Conservation (phyloP, 306 rosid species). For the Cicer arietinum region DNA sequence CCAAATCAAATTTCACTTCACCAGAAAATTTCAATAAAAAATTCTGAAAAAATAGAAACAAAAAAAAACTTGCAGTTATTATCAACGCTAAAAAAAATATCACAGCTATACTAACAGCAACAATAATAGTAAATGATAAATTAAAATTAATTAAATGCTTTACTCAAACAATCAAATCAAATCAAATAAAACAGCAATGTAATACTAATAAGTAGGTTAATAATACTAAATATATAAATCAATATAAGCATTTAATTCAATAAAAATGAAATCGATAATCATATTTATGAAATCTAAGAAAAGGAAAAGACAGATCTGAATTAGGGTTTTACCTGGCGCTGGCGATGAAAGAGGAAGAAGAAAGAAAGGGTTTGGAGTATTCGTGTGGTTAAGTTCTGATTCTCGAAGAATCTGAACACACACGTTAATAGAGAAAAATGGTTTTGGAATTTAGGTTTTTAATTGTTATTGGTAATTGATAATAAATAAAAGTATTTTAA, state of each 20-base stretch:
- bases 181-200: background rate
- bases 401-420: background rate
- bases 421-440: background rate
- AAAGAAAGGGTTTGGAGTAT: background rate
- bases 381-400: constrained; percentile 3
- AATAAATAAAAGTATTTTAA: background rate
- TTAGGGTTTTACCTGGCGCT: constrained; percentile 13
- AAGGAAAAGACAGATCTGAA: background rate
- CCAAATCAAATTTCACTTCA: constrained; percentile 9
- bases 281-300: background rate
- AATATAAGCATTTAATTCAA: too few species aligned
- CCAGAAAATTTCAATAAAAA: background rate
- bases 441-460: background rate
- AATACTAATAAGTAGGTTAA: background rate
- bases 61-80: background rate
- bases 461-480: too few species aligned
- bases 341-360: background rate
- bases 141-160: background rate
- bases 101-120: background rate
- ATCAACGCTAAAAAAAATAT: background rate
- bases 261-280: background rate
- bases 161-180: background rate
- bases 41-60: background rate
- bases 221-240: background rate
- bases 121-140: background rate